phyloP scores from a whole-genome alignment of 2,329 filamentous ascomycete genomes.

The Aspergillus flavus region DNA sequence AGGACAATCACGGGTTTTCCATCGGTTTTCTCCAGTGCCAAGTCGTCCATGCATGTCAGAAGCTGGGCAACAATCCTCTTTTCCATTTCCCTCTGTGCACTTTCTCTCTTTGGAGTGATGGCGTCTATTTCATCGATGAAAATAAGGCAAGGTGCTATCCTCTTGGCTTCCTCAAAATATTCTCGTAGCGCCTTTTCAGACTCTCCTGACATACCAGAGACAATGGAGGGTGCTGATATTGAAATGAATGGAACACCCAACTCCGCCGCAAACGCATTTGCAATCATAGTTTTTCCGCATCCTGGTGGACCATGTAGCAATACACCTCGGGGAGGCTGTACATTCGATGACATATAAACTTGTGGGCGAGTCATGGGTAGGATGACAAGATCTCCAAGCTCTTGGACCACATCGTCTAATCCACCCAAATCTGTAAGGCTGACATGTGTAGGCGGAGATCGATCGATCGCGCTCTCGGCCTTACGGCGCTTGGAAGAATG shows the following conservation, averaged over 20 bases:
- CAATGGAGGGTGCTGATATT: conserved; percentile 78
- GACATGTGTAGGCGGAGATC: conserved; percentile 67
- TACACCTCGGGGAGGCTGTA: conserved; percentile 73
- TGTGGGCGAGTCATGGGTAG: conserved; percentile 71
- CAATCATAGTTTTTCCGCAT: conserved; percentile 84
- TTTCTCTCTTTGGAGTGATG: conserved; percentile 84
- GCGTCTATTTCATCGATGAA: conserved; percentile 93
- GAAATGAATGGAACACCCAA: conserved; percentile 77
- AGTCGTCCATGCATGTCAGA: conserved; percentile 80
- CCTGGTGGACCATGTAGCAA: conserved; percentile 81
- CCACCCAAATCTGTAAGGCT: conserved; percentile 74
- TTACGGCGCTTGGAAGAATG: conserved; percentile 65
- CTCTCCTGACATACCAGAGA: conserved; percentile 86
- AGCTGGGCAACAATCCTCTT: conserved; percentile 83
- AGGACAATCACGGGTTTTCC: conserved; percentile 84
- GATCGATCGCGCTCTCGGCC: conserved; percentile 58
- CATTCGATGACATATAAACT: conserved; percentile 65
- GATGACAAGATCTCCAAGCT: conserved; percentile 71
- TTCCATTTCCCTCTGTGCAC: conserved; percentile 84
- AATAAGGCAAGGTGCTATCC: conserved; percentile 81
- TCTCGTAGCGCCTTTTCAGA: conserved; percentile 85
- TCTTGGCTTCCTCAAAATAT: conserved; percentile 84
- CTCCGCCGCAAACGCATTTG: conserved; percentile 75
- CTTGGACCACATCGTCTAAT: conserved; percentile 69
- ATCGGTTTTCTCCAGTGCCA: conserved; percentile 70